Base-by-base conservation (phyloP, 768 basidiomycete species). In the Hysterangium stoloniferum region DNA sequence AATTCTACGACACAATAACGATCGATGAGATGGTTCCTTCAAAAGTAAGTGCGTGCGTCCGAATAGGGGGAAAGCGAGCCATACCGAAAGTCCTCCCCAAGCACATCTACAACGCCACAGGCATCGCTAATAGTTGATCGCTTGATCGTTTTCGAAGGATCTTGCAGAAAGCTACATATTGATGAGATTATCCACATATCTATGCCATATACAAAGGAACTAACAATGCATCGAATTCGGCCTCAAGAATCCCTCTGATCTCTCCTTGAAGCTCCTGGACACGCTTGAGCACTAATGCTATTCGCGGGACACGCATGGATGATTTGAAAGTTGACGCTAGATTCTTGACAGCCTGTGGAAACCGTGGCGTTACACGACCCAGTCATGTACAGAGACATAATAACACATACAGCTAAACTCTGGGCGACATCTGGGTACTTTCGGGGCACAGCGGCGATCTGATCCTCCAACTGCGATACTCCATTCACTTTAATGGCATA, bases 201-300 rank as follows among this genome's bases (percentile, higher is more conserved):
- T 7, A 56, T 25, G 8, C 6, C 13, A 19, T 12, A 17, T 12
- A 54, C 20, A 31, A 8, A n/a, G 11, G 31, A n/a, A 71, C 90
- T 50, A 64, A 93, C 93, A 92, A 93, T 28, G 78, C 73, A 62
- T 98, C 92, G 63, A 98, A 96, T 64, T 99, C 96, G 6, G 74
- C 74, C 52, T 95, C 91, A 22, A 98, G 77, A 56, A 84, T 79
- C 4, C 73, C 75, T 52, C 86, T 78, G n/a, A 96, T 68, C 42
- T 80, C 77, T n/a, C 80, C 84, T 64, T 97, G 89, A 15, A 87
- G 69, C 52, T 88, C 83, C 59, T 89, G 83, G 15, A 92, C 81
- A 2, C 82, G 80, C 56, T 79, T 81, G 76, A 82, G 88, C 11
- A 94, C 68, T 46, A 84, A 80, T 19, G 81, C 74, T 32, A 98